Percentiles rank a stretch among this genome's conserved stretches.
phyloP scores from a whole-genome alignment of 2,329 filamentous ascomycete species.

The Ceratocystis eucalypticola region DNA sequence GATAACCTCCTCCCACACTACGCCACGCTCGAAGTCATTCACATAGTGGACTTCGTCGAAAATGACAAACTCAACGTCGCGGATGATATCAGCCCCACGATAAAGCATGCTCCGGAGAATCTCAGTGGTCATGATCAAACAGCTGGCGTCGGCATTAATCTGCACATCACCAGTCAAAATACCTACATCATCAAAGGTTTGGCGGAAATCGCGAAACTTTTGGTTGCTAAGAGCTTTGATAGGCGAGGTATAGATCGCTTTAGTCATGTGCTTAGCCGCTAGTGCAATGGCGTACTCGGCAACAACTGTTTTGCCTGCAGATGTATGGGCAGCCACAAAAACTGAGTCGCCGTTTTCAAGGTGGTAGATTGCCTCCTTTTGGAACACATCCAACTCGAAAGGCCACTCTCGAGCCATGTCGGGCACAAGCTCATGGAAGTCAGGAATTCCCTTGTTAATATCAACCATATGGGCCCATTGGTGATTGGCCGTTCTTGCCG shows the following conservation, averaged over 20 bases:
- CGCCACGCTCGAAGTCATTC: slow-evolving; percentile 87
- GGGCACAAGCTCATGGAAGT: slow-evolving; percentile 83
- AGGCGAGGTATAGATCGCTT: slow-evolving; percentile 96
- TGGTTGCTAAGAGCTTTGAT: slow-evolving; percentile 98
- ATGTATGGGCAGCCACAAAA: slow-evolving; percentile 95
- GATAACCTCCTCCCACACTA: slow-evolving; percentile 99
- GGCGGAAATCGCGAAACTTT: slow-evolving; percentile 90
- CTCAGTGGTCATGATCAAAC: slow-evolving; percentile 98
- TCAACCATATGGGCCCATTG: slow-evolving; percentile 99
- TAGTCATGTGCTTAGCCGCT: slow-evolving; percentile 97
- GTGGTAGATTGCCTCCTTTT: slow-evolving; percentile 97
- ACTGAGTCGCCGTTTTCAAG: slow-evolving; percentile 93
- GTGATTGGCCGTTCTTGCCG: slow-evolving; percentile 58
- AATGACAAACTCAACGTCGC: slow-evolving; percentile 96
- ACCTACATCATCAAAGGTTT: slow-evolving; percentile 85
- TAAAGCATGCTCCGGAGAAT: slow-evolving; percentile 98
- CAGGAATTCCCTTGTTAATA: slow-evolving; percentile 82
- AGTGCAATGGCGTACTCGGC: slow-evolving; percentile 96
- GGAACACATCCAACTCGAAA: slow-evolving; percentile 94
- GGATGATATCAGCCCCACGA: slow-evolving; percentile 83
- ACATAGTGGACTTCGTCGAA: slow-evolving; percentile 99
- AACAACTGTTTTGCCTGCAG: slow-evolving; percentile 94
- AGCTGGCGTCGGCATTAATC: slow-evolving; percentile 93
- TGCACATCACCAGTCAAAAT: slow-evolving; percentile 96
- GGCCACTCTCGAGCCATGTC: slow-evolving; percentile 95